A percentile compares a stretch with the other conserved stretches of the same genome.
phyloP scores from a whole-genome alignment of 192 early-diverging fungal genomes.

The Coemansia sp. region DNA sequence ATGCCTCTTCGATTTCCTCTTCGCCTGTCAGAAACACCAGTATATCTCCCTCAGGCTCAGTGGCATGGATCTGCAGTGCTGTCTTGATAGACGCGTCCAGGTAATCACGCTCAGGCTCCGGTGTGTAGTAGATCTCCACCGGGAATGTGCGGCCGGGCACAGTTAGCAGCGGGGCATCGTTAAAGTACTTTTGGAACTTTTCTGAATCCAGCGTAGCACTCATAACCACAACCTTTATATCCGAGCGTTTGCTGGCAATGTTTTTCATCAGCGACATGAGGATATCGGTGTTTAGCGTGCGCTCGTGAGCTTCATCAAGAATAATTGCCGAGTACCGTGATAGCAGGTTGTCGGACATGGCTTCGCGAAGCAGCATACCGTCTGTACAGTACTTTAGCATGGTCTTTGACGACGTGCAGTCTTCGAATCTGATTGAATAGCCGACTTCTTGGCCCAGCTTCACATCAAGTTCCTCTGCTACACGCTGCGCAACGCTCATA shows the following conservation, averaged over 20 bases:
- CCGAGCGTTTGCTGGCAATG: slow-evolving; percentile 69
- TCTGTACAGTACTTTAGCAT: slow-evolving; percentile 97
- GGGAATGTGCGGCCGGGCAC: slow-evolving; percentile 98
- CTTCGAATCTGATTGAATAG: slow-evolving; percentile 98
- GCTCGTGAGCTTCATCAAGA: slow-evolving; percentile 98
- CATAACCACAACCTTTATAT: slow-evolving; percentile 95
- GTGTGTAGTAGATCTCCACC: slow-evolving; percentile 96
- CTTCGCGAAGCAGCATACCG: slow-evolving; percentile 98
- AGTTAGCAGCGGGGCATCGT: slow-evolving; percentile 85
- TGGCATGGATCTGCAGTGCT: slow-evolving; percentile 89
- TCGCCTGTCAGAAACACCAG: slow-evolving; percentile 97
- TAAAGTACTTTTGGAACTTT: slow-evolving; percentile 99
- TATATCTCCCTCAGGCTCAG: slow-evolving; percentile 94
- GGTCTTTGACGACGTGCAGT: slow-evolving; percentile 81
- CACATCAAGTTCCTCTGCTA: slow-evolving; percentile 95
- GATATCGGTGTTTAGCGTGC: slow-evolving; percentile 94
- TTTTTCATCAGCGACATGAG: slow-evolving; percentile 98
- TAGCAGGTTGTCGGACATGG: slow-evolving; percentile 90
- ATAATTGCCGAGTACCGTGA: slow-evolving; percentile 91
- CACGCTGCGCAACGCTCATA: slow-evolving; percentile 99
- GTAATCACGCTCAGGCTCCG: slow-evolving; percentile 96
- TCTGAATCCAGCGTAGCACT: slow-evolving; percentile 96
- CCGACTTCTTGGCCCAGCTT: slow-evolving; percentile 93
- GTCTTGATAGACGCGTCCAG: slow-evolving; percentile 95
- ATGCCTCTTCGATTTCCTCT: slow-evolving; percentile 98